phyloP scores from a whole-genome alignment of 2,329 filamentous ascomycete species.

The Penicillium oxalicum region DNA sequence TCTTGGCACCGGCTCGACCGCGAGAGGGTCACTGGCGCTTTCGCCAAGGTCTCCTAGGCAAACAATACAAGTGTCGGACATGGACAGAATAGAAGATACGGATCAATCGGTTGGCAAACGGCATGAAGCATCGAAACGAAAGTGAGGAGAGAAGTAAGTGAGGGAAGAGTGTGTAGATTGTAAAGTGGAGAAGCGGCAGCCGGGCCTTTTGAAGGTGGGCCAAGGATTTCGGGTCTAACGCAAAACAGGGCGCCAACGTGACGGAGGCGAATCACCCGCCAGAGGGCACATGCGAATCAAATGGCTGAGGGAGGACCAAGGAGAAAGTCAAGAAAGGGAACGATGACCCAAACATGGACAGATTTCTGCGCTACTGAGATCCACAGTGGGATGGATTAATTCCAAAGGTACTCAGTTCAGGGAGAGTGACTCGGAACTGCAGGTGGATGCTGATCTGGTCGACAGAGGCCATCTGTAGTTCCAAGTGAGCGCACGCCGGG shows the following conservation, averaged over 20 bases:
- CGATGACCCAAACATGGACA: not conserved
- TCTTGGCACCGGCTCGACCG: conserved; percentile 41
- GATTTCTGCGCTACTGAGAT: not conserved
- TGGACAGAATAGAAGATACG: conserved; percentile 33
- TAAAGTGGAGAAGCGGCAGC: conserved; percentile 23
- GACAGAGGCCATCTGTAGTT: too few species aligned
- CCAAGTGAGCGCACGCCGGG: too few species aligned
- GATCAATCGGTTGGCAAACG: conserved; percentile 16
- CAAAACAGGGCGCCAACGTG: conserved; percentile 37
- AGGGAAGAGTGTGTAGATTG: conserved; percentile 18
- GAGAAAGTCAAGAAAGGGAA: not conserved
- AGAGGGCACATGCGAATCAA: conserved; percentile 13
- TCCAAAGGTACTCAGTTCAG: too few species aligned
- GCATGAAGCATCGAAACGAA: conserved; percentile 26
- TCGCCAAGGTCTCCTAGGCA: conserved; percentile 64
- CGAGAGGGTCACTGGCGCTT: conserved; percentile 48
- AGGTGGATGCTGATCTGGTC: too few species aligned
- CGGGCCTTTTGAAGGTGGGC: conserved; percentile 40
- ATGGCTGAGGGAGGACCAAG: not conserved
- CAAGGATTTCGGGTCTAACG: conserved; percentile 30
- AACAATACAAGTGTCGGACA: conserved; percentile 66
- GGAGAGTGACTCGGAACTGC: too few species aligned
- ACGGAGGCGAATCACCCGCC: conserved; percentile 24
- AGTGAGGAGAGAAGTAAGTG: conserved; percentile 20
- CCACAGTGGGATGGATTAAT: too few species aligned